Evolutionary conservation across 192 early-diverging fungal genomes (phyloP).

Genomic region (Coemansia guatemalensis): DNA sequence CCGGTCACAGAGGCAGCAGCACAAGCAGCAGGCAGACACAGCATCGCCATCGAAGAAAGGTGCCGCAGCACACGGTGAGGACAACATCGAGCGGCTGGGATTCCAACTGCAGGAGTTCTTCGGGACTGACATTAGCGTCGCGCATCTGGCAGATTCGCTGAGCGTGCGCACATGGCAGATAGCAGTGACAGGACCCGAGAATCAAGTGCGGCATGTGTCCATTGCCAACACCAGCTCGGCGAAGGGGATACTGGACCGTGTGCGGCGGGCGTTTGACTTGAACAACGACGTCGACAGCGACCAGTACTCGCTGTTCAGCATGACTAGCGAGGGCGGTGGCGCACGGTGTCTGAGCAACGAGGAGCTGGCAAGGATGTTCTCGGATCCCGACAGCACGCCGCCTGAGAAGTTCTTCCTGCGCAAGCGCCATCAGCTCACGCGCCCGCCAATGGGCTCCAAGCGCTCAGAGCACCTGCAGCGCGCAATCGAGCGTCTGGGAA

Average conservation of each 20-base stretch:
- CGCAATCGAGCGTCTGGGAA: slow-evolving; percentile 44
- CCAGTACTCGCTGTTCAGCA: slow-evolving; percentile 73
- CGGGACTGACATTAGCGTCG: slow-evolving; percentile 49
- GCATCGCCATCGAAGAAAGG: background rate
- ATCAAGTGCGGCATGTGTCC: slow-evolving; percentile 76
- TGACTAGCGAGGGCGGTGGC: slow-evolving; percentile 68
- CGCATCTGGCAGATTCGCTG: slow-evolving; percentile 51
- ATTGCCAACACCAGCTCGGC: slow-evolving; percentile 72
- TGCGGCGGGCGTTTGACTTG: slow-evolving; percentile 84
- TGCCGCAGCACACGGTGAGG: slow-evolving; percentile 16
- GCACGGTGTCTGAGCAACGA: slow-evolving; percentile 72
- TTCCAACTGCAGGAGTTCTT: slow-evolving; percentile 55
- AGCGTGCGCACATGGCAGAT: slow-evolving; percentile 61
- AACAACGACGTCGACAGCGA: slow-evolving; percentile 59
- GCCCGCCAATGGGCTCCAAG: slow-evolving; percentile 38
- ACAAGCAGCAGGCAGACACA: slow-evolving; percentile 13
- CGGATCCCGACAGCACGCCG: slow-evolving; percentile 62
- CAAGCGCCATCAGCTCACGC: slow-evolving; percentile 63
- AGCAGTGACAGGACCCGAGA: slow-evolving; percentile 75
- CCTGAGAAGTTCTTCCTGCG: slow-evolving; percentile 71
- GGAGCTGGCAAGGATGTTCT: slow-evolving; percentile 77
- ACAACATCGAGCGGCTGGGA: slow-evolving; percentile 45
- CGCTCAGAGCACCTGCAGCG: slow-evolving; percentile 48
- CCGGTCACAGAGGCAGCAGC: slow-evolving; percentile 13
- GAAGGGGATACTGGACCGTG: slow-evolving; percentile 62